phyloP scores from a whole-genome alignment of 331 rosid species.

The Acacia concinna region DNA sequence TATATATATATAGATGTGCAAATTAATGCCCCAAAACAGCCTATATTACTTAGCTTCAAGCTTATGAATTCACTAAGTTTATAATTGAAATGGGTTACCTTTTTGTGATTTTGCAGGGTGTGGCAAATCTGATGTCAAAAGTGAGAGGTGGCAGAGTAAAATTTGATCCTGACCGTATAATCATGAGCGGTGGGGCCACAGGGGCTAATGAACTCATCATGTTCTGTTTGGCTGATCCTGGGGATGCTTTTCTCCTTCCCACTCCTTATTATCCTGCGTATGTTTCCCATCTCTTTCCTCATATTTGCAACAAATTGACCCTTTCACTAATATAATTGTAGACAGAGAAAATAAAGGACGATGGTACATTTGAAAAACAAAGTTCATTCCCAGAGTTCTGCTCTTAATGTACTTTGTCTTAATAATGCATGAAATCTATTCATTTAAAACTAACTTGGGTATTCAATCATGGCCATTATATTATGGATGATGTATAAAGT shows the following conservation, averaged over 20 bases:
- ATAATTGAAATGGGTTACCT: background rate
- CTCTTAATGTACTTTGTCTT: background rate
- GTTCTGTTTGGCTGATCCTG: conserved; percentile 85
- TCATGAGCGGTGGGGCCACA: conserved; percentile 95
- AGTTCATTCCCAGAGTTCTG: background rate
- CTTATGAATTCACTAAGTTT: background rate
- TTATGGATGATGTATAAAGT: too few species aligned
- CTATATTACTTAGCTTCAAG: background rate
- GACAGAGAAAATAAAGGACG: background rate
- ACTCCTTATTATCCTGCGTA: conserved; percentile 94
- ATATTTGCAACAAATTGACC: background rate
- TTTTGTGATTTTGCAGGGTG: conserved; percentile 43
- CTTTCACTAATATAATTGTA: background rate
- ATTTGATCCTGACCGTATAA: conserved; percentile 67
- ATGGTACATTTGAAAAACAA: background rate
- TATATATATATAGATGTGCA: conserved; percentile 5
- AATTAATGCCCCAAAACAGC: background rate
- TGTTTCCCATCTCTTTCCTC: conserved; percentile 22
- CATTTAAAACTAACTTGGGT: too few species aligned
- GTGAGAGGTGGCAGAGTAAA: conserved; percentile 75
- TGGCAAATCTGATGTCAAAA: conserved; percentile 79
- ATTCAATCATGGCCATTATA: background rate
- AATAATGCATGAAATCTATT: background rate
- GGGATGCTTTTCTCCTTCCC: conserved; percentile 86
- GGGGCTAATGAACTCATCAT: conserved; percentile 81